A percentile compares a stretch with the other conserved stretches of the same genome.
phyloP scores from a whole-genome alignment of 1,284 basidiomycete genomes.

The Austroboletus novae-zelandiae region DNA sequence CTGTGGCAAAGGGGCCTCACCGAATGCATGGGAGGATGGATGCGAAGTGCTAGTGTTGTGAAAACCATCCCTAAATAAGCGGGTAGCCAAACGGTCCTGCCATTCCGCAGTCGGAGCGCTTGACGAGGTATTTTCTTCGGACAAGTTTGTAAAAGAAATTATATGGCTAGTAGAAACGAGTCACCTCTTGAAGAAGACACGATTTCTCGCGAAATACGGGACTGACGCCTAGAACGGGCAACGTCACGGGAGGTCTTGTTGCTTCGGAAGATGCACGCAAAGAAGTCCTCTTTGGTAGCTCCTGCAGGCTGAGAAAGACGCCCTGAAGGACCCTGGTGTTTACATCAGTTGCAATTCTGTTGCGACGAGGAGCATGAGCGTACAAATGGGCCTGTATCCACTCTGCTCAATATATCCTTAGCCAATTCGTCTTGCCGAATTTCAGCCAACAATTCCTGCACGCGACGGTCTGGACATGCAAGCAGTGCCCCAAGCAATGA shows the following conservation, averaged over 20 bases:
- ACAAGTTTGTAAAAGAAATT: constrained; percentile 7
- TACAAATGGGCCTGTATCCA: constrained; percentile 76
- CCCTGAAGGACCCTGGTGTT: constrained; percentile 59
- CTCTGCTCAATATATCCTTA: constrained; percentile 65
- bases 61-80: constrained; percentile 39
- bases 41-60: constrained; percentile 17
- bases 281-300: constrained; percentile 65
- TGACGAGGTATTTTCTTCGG: constrained; percentile 54
- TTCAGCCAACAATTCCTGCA: constrained; percentile 66
- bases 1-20: constrained; percentile 38
- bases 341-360: constrained; percentile 8
- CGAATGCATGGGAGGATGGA: constrained; percentile 13
- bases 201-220: constrained; percentile 70
- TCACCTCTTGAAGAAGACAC: constrained; percentile 66
- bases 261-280: constrained; percentile 65
- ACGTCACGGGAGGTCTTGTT: constrained; percentile 55
- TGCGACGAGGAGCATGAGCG: constrained; percentile 6
- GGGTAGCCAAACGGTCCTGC: constrained; percentile 67
- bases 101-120: constrained; percentile 70
- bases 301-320: constrained; percentile 48
- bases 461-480: constrained; percentile 68
- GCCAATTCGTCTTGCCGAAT: constrained; percentile 70
- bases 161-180: constrained; percentile 7
- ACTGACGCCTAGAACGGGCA: constrained; percentile 68
- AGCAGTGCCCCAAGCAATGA: constrained; percentile 77